Base-by-base conservation (phyloP, 2,329 filamentous ascomycete genomes). In the Neurospora crassa region DNA sequence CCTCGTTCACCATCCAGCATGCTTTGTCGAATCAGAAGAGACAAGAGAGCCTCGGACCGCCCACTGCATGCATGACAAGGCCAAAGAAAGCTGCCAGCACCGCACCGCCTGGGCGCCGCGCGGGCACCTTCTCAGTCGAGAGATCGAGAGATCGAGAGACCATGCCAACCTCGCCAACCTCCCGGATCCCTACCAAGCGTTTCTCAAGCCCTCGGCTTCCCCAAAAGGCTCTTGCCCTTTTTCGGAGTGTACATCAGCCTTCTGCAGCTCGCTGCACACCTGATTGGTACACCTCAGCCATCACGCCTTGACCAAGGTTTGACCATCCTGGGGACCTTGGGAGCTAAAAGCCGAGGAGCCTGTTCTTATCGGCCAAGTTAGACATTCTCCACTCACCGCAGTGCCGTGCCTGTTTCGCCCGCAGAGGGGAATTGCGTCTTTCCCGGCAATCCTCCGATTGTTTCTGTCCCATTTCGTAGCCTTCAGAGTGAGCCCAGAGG, bases 161-260 rank as follows among this genome's bases (percentile, higher is more conserved):
- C 47, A 34, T 34, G 16, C 53, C 24, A 37, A 63, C 47, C 47
- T 29, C 24, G 47, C 47, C 47, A 53, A 53, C 47, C 47, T 53
- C 47, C 47, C 47, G 47, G 16, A 53, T 53, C 45, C 45, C 24
- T 16, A 14, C 20, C 43, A 45, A 45, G 45, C 12, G 20, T 53
- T 53, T 53, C 45, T 53, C 12, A 3, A 40, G 37, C 45, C 7
- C 45, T 53, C 45, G 20, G 20, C 45, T 53, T 53, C 6, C 20
- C 45, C 11, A 34, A 63, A 63, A 69, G 71, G 47, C 71, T 45
- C 40, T 67, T 37, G n/a, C 10, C 43, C 67, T 43, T 59, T 69
- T 68, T 74, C 72, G 53, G 71, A 76, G 76, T 77, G 72, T 69
- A 40, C 20, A 67, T 71, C 73, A 76, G 74, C 75, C 74, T 76